Conservation (phyloP, 2,329 filamentous ascomycete genomes). For the Simplicillium aogashimaense region DNA sequence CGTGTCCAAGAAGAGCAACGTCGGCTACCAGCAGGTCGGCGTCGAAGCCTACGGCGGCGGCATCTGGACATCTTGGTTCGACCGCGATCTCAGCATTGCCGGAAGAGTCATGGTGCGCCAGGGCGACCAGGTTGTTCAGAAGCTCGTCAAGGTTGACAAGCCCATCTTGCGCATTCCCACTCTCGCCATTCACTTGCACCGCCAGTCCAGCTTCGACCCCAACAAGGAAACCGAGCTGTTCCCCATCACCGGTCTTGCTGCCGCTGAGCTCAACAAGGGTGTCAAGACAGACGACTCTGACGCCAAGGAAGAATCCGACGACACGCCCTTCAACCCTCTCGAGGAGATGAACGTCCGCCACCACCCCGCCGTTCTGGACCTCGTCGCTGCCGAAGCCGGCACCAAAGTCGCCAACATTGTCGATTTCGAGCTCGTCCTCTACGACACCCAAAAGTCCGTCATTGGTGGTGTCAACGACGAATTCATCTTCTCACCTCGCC, state of each 20-base stretch:
- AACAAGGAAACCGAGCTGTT: constrained; percentile 97
- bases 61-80: constrained; percentile 98
- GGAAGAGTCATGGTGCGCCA: constrained; percentile 77
- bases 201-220: constrained; percentile 76
- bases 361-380: constrained; percentile 75
- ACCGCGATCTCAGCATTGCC: constrained; percentile 84
- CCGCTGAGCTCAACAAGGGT: constrained; percentile 77
- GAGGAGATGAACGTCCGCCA: constrained; percentile 73
- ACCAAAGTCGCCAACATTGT: constrained; percentile 62
- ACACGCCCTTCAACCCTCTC: constrained; percentile 59
- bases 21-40: constrained; percentile 87
- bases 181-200: constrained; percentile 86
- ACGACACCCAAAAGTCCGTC: constrained; percentile 85
- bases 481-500: constrained; percentile 88
- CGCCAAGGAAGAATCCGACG: constrained; percentile 32
- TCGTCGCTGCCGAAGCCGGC: constrained; percentile 72
- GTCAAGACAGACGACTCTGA: constrained; percentile 32
- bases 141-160: constrained; percentile 80
- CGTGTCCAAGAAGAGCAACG: constrained; percentile 76
- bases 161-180: constrained; percentile 90
- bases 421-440: constrained; percentile 95
- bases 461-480: constrained; percentile 88
- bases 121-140: constrained; percentile 64
- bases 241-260: constrained; percentile 80
- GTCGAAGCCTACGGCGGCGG: constrained; percentile 96